Percentiles rank a stretch among this genome's conserved stretches.
phyloP scores from a whole-genome alignment of 306 rosid species.

The Quercus berberidifolia region DNA sequence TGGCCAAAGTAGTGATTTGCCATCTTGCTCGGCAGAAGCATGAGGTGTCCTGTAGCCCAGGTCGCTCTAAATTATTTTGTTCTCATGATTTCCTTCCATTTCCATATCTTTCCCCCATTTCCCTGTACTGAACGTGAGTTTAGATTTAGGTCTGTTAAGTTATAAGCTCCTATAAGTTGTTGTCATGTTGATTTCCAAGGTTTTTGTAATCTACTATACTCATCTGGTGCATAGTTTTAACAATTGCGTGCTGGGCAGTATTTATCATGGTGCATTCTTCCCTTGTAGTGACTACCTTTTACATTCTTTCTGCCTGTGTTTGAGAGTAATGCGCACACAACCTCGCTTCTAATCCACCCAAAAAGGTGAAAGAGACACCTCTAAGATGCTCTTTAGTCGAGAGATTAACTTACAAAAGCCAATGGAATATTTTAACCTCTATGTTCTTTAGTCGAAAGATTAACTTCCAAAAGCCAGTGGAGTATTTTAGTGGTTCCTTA shows the following conservation, averaged over 20 bases:
- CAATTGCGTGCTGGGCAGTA: not conserved
- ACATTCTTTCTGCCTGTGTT: not conserved
- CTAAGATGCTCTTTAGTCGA: too few relatives aligned
- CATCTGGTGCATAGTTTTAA: too few relatives aligned
- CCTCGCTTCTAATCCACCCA: not conserved
- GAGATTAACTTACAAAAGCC: too few relatives aligned
- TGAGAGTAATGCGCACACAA: not conserved
- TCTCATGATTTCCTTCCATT: not conserved
- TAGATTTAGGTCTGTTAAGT: constrained; percentile 33
- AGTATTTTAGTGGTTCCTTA: too few relatives aligned
- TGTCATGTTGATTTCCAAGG: not conserved
- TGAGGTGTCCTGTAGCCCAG: not conserved
- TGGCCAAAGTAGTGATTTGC: constrained; percentile 63
- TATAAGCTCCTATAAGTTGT: constrained; percentile 17
- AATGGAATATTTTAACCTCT: too few relatives aligned
- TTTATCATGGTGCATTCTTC: not conserved
- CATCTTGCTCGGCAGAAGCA: constrained; percentile 64
- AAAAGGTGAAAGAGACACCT: too few relatives aligned
- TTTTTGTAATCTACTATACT: not conserved
- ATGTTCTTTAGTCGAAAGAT: too few relatives aligned
- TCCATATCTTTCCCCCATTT: not conserved
- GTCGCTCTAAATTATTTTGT: constrained; percentile 16
- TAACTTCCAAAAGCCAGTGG: too few relatives aligned
- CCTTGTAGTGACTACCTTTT: too few relatives aligned
- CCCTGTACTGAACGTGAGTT: constrained; percentile 24